Evolutionary conservation across 2,329 filamentous ascomycete genomes (phyloP).

Genomic region (Pyrenochaeta sp.): DNA sequence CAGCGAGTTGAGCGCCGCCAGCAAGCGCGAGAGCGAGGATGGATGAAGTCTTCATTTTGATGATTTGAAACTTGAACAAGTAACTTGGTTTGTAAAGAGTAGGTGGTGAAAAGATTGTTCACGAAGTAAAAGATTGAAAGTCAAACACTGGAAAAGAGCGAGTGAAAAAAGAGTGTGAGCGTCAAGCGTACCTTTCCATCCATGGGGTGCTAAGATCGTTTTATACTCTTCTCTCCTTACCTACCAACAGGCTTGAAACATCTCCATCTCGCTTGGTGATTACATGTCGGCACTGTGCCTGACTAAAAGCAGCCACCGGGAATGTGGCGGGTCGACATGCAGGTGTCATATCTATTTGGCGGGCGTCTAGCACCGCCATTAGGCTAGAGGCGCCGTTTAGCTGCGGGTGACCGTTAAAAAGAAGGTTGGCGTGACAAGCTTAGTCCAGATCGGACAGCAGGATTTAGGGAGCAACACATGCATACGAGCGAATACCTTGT

Average conservation of each 20-base stretch:
- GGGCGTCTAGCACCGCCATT: conserved; percentile 15
- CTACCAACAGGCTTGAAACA: conserved; percentile 3
- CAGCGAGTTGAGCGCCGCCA: conserved; percentile 33
- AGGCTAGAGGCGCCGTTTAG: conserved; percentile 22
- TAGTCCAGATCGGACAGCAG: background rate
- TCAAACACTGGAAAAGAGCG: conserved; percentile 29
- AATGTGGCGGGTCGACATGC: conserved; percentile 16
- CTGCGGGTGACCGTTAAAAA: conserved; percentile 24
- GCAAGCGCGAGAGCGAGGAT: conserved; percentile 41
- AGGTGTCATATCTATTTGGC: conserved; percentile 22
- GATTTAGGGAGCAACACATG: conserved; percentile 6
- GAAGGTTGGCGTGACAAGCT: conserved; percentile 10
- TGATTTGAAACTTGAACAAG: conserved; percentile 9
- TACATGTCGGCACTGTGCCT: conserved; percentile 17
- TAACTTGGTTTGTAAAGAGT: conserved; percentile 20
- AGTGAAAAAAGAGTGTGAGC: conserved; percentile 34
- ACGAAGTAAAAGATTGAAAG: conserved; percentile 22
- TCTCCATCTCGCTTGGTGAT: conserved; percentile 30
- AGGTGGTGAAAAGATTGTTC: conserved; percentile 20
- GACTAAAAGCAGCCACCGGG: conserved; percentile 23
- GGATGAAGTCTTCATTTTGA: conserved; percentile 46
- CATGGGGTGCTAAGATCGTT: conserved; percentile 4
- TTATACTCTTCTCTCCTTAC: conserved; percentile 33
- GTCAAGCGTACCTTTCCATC: conserved; percentile 38
- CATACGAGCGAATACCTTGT: conserved; percentile 2